These are phyloP conservation scores for Amanita fuliginea DNA, from an alignment of 768 basidiomycete species.

Conservation along the genomic window DNA sequence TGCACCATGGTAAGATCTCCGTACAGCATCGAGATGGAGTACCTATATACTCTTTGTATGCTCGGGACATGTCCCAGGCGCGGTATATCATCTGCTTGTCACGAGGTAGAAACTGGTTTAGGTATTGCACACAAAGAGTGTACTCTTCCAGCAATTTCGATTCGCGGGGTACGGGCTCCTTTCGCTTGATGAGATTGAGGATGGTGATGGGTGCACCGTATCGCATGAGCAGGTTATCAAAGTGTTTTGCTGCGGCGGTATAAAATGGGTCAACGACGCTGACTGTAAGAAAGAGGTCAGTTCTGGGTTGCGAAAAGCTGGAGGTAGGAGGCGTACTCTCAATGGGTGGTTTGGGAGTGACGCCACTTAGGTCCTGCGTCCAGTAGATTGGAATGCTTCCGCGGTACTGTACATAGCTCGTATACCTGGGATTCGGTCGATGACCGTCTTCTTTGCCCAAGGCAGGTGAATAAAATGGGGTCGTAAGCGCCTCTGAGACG, in stretches of 20 bases:
- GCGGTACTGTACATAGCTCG: constrained; percentile 93
- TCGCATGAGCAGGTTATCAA: constrained; percentile 79
- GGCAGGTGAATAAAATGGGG: constrained; percentile 74
- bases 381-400: constrained; percentile 96
- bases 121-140: constrained; percentile 80
- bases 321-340: constrained; percentile 55
- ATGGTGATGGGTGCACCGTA: constrained; percentile 89
- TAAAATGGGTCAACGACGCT: constrained; percentile 93
- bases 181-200: constrained; percentile 88
- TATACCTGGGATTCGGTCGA: constrained; percentile 73
- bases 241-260: constrained; percentile 85
- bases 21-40: neutral
- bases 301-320: constrained; percentile 4
- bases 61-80: constrained; percentile 94
- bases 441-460: constrained; percentile 19
- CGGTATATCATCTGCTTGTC: constrained; percentile 84
- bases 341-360: constrained; percentile 91
- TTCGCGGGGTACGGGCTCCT: constrained; percentile 73
- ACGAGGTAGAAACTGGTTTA: constrained; percentile 90
- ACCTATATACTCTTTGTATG: constrained; percentile 74
- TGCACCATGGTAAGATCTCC: neutral
- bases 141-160: constrained; percentile 87
- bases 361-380: constrained; percentile 87
- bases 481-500: constrained; percentile 81
- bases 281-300: constrained; percentile 34